phyloP scores from a whole-genome alignment of 345 rosid genomes.

The Citrus maxima region DNA sequence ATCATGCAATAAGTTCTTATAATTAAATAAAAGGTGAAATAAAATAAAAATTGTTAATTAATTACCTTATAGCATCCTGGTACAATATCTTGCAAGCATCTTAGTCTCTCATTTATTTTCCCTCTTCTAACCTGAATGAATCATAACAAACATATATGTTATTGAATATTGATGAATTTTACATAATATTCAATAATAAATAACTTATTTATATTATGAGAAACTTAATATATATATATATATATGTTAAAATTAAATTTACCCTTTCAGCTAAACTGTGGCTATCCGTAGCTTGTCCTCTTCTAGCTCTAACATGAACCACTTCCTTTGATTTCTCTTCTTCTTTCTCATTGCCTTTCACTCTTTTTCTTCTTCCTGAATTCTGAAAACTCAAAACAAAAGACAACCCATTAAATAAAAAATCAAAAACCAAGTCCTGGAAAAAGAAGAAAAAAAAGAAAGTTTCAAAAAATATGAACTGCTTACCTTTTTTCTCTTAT shows the following conservation, averaged over 20 bases:
- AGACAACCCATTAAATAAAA: background rate
- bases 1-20: too few species aligned
- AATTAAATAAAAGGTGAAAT: background rate
- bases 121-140: slow-evolving; percentile 71
- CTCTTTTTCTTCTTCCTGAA: slow-evolving; percentile 48
- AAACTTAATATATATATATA: background rate
- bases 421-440: background rate
- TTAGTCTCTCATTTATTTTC: slow-evolving; percentile 72
- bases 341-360: slow-evolving; percentile 34
- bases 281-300: slow-evolving; percentile 94
- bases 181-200: background rate
- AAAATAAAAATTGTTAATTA: background rate
- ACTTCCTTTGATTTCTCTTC: slow-evolving; percentile 57
- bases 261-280: slow-evolving; percentile 97
- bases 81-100: slow-evolving; percentile 71
- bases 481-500: slow-evolving; percentile 37
- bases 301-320: slow-evolving; percentile 90
- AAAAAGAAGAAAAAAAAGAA: background rate
- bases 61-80: slow-evolving; percentile 84
- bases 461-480: background rate
- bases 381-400: slow-evolving; percentile 21
- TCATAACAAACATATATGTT: background rate
- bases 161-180: background rate
- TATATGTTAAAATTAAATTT: background rate
- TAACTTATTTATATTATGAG: too few species aligned